phyloP scores from a whole-genome alignment of 352 stramenopile species.

The Phytopythium mirpurense region DNA sequence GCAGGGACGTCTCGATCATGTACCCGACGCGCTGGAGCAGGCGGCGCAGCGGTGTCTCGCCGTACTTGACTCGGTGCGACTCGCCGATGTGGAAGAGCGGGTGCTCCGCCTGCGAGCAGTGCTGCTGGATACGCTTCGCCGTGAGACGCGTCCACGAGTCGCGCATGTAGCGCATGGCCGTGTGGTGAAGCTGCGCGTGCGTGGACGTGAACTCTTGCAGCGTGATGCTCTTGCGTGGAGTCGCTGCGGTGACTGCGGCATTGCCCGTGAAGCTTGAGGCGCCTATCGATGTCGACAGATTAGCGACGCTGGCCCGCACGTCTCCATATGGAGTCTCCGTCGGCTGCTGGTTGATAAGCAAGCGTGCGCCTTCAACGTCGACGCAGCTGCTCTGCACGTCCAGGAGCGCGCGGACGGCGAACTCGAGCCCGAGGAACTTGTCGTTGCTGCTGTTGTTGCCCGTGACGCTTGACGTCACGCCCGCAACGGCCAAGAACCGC shows the following conservation, averaged over 20 bases:
- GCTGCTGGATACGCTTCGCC: slow-evolving; percentile 67
- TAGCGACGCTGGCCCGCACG: slow-evolving; percentile 11
- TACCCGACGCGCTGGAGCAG: slow-evolving; percentile 81
- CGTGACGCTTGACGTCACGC: not conserved
- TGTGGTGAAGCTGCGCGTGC: slow-evolving; percentile 67
- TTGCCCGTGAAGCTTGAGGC: not conserved
- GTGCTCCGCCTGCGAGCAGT: slow-evolving; percentile 49
- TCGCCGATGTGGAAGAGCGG: slow-evolving; percentile 59
- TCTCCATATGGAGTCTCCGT: slow-evolving; percentile 39
- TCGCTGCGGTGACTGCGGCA: not conserved
- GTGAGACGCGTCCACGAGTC: slow-evolving; percentile 71
- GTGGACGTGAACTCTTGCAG: slow-evolving; percentile 64
- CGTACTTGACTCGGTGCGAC: slow-evolving; percentile 64
- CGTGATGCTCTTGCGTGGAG: slow-evolving; percentile 54
- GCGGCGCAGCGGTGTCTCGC: slow-evolving; percentile 38
- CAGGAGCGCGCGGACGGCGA: slow-evolving; percentile 64
- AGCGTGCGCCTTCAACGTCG: slow-evolving; percentile 47
- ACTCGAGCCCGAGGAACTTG: slow-evolving; percentile 64
- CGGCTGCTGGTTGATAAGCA: slow-evolving; percentile 66
- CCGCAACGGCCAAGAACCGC: slow-evolving; percentile 45
- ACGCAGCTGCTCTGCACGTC: slow-evolving; percentile 70
- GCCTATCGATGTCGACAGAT: not conserved
- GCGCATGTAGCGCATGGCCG: slow-evolving; percentile 65
- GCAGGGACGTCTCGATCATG: slow-evolving; percentile 74
- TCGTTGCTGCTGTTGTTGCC: slow-evolving; percentile 18